Evolutionary conservation across 768 basidiomycete genomes (phyloP), one percentile per base, ranked within the genome.

Genomic region (Lentinula guzmanii): DNA sequence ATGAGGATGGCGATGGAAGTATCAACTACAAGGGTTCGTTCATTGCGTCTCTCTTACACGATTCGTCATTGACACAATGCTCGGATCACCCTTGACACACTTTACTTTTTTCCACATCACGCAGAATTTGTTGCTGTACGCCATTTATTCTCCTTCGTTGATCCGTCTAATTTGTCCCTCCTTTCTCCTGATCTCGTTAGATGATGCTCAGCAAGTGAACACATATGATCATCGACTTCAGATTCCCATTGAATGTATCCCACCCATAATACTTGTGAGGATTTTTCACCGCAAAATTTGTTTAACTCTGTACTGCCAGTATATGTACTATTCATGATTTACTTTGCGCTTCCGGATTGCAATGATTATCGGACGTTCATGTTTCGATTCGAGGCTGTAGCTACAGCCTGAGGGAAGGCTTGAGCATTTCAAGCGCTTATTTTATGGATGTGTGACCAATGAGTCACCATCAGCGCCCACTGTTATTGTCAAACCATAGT

Each of bases 1-100:
- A 93, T 71, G 80, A 86, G 48, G 90, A 93, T 67, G 91, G 91
- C 52, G 88, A 90, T 68, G 89, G 89, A 24, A 86, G 87, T 74
- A 88, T 88, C 72, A 85, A 86, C 73, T 90, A 89, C 69, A 81
- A 86, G 2, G 86, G 86, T 86, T 62, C 66, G 11, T 48, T 15
- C 53, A 4, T 28, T 56, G 16, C 21, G 70, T 70, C 69, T 63
- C 43, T 63, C 35, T 21, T n/a, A 28, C 48, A 37, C 51, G 35
- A 24, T 21, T 24, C 13, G 0, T 43, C 16, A 43, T 15, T 43
- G 18, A 58, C 57, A 24, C 51, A 15, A 6, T 60, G 18, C 11
- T 24, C 5, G 8, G 21, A 41, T 45, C 16, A 21, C 42, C 16
- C 18, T 41, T 59, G 50, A 28, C 28, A 28, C 3, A 28, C 28